phyloP scores from a whole-genome alignment of 305 asterid species.

The Ilex paraguariensis region DNA sequence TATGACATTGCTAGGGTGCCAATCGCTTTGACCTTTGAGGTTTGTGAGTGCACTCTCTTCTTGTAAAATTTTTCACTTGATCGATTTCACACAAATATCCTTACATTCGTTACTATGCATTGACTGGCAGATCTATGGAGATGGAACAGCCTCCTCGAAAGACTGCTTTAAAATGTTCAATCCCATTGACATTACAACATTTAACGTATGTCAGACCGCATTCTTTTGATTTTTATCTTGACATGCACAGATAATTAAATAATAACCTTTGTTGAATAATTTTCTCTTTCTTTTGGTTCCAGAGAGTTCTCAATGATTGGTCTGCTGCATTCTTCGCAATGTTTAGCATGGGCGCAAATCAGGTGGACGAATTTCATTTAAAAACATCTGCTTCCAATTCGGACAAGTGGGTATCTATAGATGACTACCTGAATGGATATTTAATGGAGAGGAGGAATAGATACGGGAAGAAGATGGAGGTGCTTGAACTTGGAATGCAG shows the following conservation, averaged over 20 bases:
- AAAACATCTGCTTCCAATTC: constrained; percentile 45
- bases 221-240: neutral
- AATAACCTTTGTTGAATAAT: neutral
- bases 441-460: constrained; percentile 82
- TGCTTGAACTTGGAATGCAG: constrained; percentile 91
- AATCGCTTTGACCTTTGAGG: constrained; percentile 98
- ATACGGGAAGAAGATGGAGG: constrained; percentile 83
- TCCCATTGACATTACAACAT: constrained; percentile 71
- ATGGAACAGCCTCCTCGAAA: constrained; percentile 63
- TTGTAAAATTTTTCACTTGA: neutral
- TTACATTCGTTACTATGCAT: neutral
- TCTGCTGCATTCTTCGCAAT: constrained; percentile 76
- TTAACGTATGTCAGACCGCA: constrained; percentile 51
- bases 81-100: neutral
- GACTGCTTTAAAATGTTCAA: constrained; percentile 98
- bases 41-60: constrained; percentile 18
- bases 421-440: constrained; percentile 81
- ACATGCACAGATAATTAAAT: neutral
- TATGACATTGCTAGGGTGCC: constrained; percentile 90
- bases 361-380: constrained; percentile 56
- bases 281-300: constrained; percentile 21
- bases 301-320: constrained; percentile 93
- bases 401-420: constrained; percentile 73
- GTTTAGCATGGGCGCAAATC: constrained; percentile 70
- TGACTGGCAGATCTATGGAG: constrained; percentile 82